Evolutionary conservation across 2,329 filamentous ascomycete genomes (phyloP), one percentile per base, ranked within the genome.

Genomic region (Aureobasidium sp.): DNA sequence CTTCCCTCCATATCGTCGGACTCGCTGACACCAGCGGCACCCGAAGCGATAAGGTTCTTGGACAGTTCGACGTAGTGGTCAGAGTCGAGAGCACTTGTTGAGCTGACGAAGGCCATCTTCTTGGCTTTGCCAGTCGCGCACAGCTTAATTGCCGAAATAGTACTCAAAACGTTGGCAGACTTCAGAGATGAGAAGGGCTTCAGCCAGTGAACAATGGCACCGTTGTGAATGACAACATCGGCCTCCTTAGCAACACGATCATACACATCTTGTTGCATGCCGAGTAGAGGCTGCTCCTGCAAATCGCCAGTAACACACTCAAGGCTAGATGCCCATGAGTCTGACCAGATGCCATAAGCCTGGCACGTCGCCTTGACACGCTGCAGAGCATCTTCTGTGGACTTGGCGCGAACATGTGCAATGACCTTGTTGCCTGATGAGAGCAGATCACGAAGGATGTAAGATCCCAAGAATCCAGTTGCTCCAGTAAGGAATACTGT

Each of bases 381-480:
- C 10, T 84, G 81, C 6, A 88, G 73, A 1, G 84, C 89, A 32
- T 82, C 79, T 29, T 81, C 73, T 3, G 80, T 70, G 63, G 84
- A 84, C 71, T 87, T 86, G 43, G 85, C 85, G 57, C 92, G 87
- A 4, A 96, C 87, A 63, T 92, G 86, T 0, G 87, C 86, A 63
- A 96, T 85, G 10, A 96, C 80, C 66, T 83, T 86, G 17, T 76
- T 76, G 10, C 78, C 77, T 7, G 69, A 64, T 5, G 67, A 68
- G 1, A 97, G 80, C 1, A 96, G 75, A 61, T 96, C 90, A 61
- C 83, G 83, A 36, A 95, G 78, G 12, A 97, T 79, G 70, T 92
- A 95, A 0, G 89, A 83, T 32, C 92, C 92, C 24, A 97, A 76
- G 79, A 97, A 97, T 2, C 92, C 92, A 5, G 92, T 97, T 4